Evolutionary conservation across 305 asterid species (phyloP).

Genomic region (Fraxinus sp.): DNA sequence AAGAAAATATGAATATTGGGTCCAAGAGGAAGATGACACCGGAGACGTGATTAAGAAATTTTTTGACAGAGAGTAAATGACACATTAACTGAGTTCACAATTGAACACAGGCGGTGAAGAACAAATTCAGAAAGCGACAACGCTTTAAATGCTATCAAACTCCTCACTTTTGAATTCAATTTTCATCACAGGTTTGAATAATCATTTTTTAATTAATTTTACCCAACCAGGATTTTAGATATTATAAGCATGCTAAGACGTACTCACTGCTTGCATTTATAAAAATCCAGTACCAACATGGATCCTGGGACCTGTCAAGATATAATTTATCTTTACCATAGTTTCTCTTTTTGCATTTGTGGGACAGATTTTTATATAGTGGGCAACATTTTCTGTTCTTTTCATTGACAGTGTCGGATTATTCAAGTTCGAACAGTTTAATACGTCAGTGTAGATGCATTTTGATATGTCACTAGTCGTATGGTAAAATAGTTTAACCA

Average conservation of each 20-base stretch:
- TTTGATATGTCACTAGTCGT: neutral
- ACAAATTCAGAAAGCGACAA: conserved; percentile 12
- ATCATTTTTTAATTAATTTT: neutral
- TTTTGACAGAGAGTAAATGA: conserved; percentile 17
- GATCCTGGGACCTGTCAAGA: neutral
- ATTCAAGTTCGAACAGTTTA: neutral
- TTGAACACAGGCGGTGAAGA: conserved; percentile 10
- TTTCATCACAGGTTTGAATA: conserved; percentile 26
- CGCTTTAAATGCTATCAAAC: neutral
- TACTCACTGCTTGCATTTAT: neutral
- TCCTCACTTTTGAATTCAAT: conserved; percentile 29
- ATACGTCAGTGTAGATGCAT: neutral
- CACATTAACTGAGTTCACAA: conserved; percentile 13
- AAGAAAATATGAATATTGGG: conserved; percentile 27
- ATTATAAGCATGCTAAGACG: neutral
- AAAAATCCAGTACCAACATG: neutral
- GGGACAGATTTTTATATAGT: neutral
- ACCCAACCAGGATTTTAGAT: neutral
- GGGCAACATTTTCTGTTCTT: neutral
- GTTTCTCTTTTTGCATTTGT: neutral
- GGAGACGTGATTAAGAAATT: neutral
- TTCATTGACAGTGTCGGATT: neutral
- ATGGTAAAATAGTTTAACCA: neutral
- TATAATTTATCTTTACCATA: neutral
- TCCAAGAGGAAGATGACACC: conserved; percentile 33